These are phyloP conservation scores for Yamadazyma takamatsuzukensis DNA, from an alignment of 805 yeast species.

Conservation along the genomic window DNA sequence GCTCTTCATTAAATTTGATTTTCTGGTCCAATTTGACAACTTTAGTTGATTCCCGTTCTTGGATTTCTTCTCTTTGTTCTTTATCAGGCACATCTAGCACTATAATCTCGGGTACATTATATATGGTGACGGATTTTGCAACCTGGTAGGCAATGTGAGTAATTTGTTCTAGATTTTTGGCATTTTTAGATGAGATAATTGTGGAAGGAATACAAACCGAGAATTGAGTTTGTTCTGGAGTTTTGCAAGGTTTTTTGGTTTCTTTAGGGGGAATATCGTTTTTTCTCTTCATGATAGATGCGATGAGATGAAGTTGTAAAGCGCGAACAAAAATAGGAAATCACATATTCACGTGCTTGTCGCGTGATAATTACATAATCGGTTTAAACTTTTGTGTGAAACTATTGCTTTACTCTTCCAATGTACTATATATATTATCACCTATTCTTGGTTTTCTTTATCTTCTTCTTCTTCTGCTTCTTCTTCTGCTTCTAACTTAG, in stretches of 20 bases:
- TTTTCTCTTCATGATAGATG: slow-evolving; percentile 23
- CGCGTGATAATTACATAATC: too few relatives aligned
- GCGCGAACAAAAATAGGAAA: background rate
- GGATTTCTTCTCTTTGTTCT: slow-evolving; percentile 10
- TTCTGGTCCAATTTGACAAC: slow-evolving; percentile 23
- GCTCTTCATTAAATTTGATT: slow-evolving; percentile 24
- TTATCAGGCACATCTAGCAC: slow-evolving; percentile 52
- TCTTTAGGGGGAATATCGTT: slow-evolving; percentile 19
- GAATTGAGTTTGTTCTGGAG: slow-evolving; percentile 27
- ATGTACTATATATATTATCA: background rate
- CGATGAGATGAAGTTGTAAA: background rate
- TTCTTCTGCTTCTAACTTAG: slow-evolving; percentile 55
- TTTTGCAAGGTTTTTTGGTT: slow-evolving; percentile 30
- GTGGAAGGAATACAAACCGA: slow-evolving; percentile 75
- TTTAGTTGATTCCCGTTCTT: slow-evolving; percentile 20
- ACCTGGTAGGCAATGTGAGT: slow-evolving; percentile 74
- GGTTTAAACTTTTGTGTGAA: too few relatives aligned
- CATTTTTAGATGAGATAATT: slow-evolving; percentile 50
- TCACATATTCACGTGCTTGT: too few relatives aligned
- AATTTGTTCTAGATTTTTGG: slow-evolving; percentile 66
- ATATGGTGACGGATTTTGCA: slow-evolving; percentile 69
- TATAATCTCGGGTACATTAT: slow-evolving; percentile 70
- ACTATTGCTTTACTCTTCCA: too few relatives aligned
- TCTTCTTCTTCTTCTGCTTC: slow-evolving; percentile 40
- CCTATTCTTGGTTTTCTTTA: slow-evolving; percentile 22